Evolutionary conservation across 768 basidiomycete genomes (phyloP).

Genomic region (Lentinula lateritia): DNA sequence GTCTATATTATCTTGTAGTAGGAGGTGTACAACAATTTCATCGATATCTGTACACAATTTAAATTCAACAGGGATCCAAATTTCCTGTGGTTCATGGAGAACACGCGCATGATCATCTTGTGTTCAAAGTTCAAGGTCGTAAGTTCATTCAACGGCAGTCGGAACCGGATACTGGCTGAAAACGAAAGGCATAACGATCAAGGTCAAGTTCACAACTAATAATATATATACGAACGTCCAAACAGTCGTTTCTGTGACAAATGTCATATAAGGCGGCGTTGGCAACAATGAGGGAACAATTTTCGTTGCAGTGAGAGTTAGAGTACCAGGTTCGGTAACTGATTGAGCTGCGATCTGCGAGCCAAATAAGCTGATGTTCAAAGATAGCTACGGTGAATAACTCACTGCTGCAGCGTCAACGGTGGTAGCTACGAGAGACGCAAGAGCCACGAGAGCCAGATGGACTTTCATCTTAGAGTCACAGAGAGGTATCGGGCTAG

Average conservation of each 20-base stretch:
- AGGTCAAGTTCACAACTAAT: not conserved
- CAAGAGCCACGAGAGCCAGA: not conserved
- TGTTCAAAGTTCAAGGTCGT: not conserved
- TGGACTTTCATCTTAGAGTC: not conserved
- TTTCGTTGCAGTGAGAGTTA: slow-evolving; percentile 1
- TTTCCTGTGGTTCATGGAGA: too few species aligned
- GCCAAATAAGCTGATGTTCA: not conserved
- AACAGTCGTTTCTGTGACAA: not conserved
- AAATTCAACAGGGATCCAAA: too few species aligned
- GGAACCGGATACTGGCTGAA: not conserved
- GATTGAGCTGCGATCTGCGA: not conserved
- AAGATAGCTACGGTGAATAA: not conserved
- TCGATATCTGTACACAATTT: not conserved
- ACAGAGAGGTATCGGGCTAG: not conserved
- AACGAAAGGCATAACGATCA: not conserved
- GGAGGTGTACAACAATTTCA: too few species aligned
- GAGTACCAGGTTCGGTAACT: not conserved
- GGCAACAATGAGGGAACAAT: not conserved
- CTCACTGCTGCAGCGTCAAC: not conserved
- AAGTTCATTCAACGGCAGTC: not conserved
- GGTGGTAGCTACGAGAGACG: not conserved
- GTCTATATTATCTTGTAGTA: too few species aligned
- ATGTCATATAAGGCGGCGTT: not conserved
- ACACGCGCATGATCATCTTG: too few species aligned
- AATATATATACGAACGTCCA: not conserved